These are phyloP conservation scores for Phyllosticta ampelicida DNA, from an alignment of 2,329 filamentous ascomycete genomes.

Conservation along the genomic window DNA sequence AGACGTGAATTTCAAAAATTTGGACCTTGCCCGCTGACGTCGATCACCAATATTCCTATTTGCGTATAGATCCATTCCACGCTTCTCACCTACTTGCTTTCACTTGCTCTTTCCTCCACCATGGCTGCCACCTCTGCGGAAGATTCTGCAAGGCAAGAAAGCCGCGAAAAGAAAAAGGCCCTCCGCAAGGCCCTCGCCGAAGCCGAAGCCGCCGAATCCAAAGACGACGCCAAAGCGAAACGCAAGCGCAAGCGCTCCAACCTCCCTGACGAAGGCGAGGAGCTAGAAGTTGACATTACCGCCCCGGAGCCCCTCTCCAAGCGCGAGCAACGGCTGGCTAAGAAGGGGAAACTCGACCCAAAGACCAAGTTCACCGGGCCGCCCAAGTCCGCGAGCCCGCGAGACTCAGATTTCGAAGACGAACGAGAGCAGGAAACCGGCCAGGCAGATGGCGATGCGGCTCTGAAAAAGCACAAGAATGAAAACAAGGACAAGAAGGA, in stretches of 20 bases:
- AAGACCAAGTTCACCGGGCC: slow-evolving; percentile 11
- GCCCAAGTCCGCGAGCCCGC: slow-evolving; percentile 11
- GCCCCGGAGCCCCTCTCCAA: slow-evolving; percentile 94
- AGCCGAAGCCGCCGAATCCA: slow-evolving; percentile 10
- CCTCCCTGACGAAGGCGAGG: slow-evolving; percentile 42
- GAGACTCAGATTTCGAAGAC: slow-evolving; percentile 11
- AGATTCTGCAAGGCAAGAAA: background rate
- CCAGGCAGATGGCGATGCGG: slow-evolving; percentile 20
- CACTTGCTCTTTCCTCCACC: background rate
- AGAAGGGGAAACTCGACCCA: slow-evolving; percentile 58
- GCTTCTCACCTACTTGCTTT: background rate
- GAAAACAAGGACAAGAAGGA: slow-evolving; percentile 9
- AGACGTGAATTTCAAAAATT: background rate
- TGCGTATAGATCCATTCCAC: background rate
- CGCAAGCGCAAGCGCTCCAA: slow-evolving; percentile 48
- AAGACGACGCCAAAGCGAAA: slow-evolving; percentile 6
- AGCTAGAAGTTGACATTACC: slow-evolving; percentile 74
- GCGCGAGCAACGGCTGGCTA: slow-evolving; percentile 78
- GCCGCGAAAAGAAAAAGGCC: background rate
- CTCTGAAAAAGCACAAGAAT: slow-evolving; percentile 18
- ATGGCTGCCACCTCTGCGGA: slow-evolving; percentile 3
- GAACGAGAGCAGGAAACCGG: slow-evolving; percentile 20
- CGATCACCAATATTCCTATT: background rate
- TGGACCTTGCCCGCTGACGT: background rate
- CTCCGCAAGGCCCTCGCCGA: slow-evolving; percentile 2